A percentile compares a stretch with the other conserved stretches of the same genome.
These are phyloP conservation scores for Yamadazyma scolyti DNA, from an alignment of 805 yeast genomes.

Conservation along the genomic window DNA sequence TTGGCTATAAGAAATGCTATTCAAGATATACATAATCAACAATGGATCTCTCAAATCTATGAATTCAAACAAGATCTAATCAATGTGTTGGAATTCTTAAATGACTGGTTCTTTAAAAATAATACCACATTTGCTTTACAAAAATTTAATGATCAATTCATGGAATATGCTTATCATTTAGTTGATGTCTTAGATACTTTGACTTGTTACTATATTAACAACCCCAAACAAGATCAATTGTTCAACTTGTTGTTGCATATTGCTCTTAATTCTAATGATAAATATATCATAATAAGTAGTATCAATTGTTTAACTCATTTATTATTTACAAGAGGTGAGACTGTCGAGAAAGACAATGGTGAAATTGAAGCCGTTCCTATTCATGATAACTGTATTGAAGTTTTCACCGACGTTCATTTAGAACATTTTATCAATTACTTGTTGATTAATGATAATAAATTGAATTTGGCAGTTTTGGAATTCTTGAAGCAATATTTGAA, in stretches of 20 bases:
- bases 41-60: constrained; percentile 57
- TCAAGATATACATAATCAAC: constrained; percentile 82
- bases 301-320: constrained; percentile 78
- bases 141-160: constrained; percentile 28
- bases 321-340: constrained; percentile 47
- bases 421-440: constrained; percentile 56
- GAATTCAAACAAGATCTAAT: constrained; percentile 45
- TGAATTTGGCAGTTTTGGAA: constrained; percentile 70
- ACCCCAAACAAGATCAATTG: constrained; percentile 63
- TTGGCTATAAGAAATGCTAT: constrained; percentile 75
- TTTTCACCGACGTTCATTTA: constrained; percentile 36
- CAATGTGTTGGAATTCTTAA: constrained; percentile 40
- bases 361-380: constrained; percentile 8
- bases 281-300: constrained; percentile 64
- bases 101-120: constrained; percentile 26
- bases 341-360: constrained; percentile 14
- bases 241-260: constrained; percentile 53
- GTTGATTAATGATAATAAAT: constrained; percentile 66
- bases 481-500: constrained; percentile 76
- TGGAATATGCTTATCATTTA: constrained; percentile 63
- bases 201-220: constrained; percentile 77
- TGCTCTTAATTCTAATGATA: constrained; percentile 55
- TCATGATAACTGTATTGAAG: constrained; percentile 38
- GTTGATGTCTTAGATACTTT: constrained; percentile 82
- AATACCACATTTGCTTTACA: constrained; percentile 14